These are phyloP conservation scores for Sphaceloma murrayae DNA, from an alignment of 2,329 filamentous ascomycete genomes.

Conservation along the genomic window DNA sequence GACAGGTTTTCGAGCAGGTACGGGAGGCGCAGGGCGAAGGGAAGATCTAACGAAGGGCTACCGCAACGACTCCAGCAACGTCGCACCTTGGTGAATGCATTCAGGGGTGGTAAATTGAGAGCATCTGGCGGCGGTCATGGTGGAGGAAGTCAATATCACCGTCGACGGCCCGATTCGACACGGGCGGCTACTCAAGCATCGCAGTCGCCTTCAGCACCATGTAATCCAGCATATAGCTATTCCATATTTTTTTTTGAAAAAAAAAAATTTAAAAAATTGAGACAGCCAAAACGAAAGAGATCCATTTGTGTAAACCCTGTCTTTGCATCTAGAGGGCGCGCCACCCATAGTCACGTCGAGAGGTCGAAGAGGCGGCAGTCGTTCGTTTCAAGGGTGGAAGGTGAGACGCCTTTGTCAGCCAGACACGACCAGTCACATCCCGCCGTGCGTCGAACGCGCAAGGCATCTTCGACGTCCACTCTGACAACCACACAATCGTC, in stretches of 20 bases:
- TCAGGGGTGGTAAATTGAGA: neutral
- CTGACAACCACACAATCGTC: neutral
- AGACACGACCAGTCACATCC: constrained; percentile 1
- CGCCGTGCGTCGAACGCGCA: constrained; percentile 8
- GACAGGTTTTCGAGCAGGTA: constrained; percentile 84
- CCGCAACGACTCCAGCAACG: too few species aligned
- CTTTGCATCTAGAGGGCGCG: constrained; percentile 11
- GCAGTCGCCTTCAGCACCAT: too few species aligned
- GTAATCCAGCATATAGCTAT: constrained; percentile 13
- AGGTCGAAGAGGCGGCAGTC: neutral
- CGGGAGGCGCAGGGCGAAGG: constrained; percentile 49
- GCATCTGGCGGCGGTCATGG: constrained; percentile 12
- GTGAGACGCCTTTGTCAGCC: constrained; percentile 10
- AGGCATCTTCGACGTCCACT: neutral
- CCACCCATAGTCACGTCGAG: neutral
- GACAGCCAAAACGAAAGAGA: too few species aligned
- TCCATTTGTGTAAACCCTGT: neutral
- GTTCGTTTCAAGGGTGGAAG: neutral
- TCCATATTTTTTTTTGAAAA: neutral
- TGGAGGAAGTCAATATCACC: too few species aligned
- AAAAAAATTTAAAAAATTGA: too few species aligned
- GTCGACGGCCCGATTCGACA: too few species aligned
- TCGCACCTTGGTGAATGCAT: too few species aligned
- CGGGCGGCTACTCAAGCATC: constrained; percentile 1
- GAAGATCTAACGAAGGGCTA: constrained; percentile 29